phyloP scores from a whole-genome alignment of 2,329 filamentous ascomycete species.

The Ceratocystis cacaofunesta region DNA sequence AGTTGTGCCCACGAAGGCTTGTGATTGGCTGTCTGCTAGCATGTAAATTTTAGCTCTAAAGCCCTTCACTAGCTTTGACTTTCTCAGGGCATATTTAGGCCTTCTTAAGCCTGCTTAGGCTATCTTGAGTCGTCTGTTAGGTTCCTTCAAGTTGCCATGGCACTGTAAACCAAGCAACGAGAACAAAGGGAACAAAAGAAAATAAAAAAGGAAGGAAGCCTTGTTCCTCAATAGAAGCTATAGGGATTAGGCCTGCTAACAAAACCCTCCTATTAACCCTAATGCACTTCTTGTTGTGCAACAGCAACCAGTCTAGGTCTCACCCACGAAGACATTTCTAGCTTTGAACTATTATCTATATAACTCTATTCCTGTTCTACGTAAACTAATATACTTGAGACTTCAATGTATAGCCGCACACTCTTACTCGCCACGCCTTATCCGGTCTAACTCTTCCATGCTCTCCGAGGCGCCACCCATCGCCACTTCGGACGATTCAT shows the following conservation, averaged over 20 bases:
- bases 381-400: too few relatives aligned
- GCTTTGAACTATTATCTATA: too few relatives aligned
- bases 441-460: neutral
- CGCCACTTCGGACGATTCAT: neutral
- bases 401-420: too few relatives aligned
- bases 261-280: neutral
- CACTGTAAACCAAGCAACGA: neutral
- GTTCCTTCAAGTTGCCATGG: neutral
- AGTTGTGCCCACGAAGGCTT: accelerated
- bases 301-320: neutral
- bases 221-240: too few relatives aligned
- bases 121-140: too few relatives aligned
- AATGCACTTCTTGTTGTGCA: neutral
- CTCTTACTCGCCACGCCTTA: neutral
- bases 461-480: neutral
- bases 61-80: neutral
- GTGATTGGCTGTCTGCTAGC: neutral
- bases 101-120: neutral
- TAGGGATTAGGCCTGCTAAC: too few relatives aligned
- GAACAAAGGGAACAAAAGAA: neutral
- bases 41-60: neutral
- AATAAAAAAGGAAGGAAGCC: neutral
- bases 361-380: too few relatives aligned
- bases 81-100: neutral
- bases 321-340: too few relatives aligned